These are phyloP conservation scores for Globisporangium takayamanum DNA, from an alignment of 352 stramenopile genomes.

Conservation along the genomic window DNA sequence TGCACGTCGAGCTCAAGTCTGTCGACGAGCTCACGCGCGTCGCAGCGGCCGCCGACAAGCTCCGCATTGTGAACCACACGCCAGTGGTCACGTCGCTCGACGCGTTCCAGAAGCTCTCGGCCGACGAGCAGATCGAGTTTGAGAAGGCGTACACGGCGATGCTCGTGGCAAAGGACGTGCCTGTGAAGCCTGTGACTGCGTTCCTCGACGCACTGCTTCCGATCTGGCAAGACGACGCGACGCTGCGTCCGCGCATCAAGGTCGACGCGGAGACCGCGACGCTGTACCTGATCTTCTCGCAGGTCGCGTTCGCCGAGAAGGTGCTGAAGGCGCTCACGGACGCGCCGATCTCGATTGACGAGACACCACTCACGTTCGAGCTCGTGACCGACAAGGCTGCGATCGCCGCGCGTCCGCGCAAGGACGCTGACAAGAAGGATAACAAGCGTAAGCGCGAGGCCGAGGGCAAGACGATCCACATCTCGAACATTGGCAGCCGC, in stretches of 20 bases:
- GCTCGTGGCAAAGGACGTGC: conserved; percentile 79
- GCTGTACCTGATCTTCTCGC: conserved; percentile 77
- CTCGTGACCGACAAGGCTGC: conserved; percentile 64
- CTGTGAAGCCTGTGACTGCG: conserved; percentile 57
- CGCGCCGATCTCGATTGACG: conserved; percentile 51
- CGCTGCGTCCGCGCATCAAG: conserved; percentile 63
- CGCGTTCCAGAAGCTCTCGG: conserved; percentile 56
- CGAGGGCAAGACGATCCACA: conserved; percentile 72
- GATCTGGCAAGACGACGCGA: conserved; percentile 62
- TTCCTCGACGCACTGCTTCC: conserved; percentile 67
- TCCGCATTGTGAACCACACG: conserved; percentile 53
- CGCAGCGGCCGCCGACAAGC: conserved; percentile 35
- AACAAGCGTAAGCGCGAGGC: conserved; percentile 69
- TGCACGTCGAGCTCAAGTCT: conserved; percentile 71
- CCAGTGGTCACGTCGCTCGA: conserved; percentile 45
- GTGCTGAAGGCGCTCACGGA: conserved; percentile 37
- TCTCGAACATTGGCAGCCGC: conserved; percentile 70
- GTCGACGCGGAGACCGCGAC: conserved; percentile 56
- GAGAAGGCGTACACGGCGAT: conserved; percentile 78
- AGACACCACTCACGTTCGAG: conserved; percentile 60
- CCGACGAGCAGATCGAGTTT: conserved; percentile 75
- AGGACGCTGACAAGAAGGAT: conserved; percentile 43
- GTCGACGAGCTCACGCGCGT: conserved; percentile 46
- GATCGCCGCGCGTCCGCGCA: conserved; percentile 65
- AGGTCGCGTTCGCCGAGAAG: conserved; percentile 58